phyloP scores from a whole-genome alignment of 805 yeast genomes.

The Metschnikowia picachoensis region DNA sequence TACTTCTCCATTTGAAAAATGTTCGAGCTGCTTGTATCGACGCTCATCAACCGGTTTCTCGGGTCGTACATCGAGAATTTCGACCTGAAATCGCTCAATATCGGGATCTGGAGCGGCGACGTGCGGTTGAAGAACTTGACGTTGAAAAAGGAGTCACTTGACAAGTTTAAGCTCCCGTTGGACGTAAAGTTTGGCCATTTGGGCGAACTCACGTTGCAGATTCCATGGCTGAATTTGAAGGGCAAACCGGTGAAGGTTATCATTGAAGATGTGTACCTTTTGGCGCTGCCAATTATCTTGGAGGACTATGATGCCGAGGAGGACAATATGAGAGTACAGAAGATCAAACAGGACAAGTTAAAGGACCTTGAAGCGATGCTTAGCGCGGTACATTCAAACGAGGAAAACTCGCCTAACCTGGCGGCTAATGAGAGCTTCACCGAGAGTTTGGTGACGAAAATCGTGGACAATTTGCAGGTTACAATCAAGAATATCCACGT shows the following conservation, averaged over 20 bases:
- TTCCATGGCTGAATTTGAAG: conserved; percentile 95
- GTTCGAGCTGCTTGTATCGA: conserved; percentile 67
- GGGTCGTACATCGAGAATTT: conserved; percentile 88
- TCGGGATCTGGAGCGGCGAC: conserved; percentile 98
- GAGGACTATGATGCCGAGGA: conserved; percentile 54
- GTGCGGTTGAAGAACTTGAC: conserved; percentile 77
- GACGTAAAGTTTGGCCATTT: conserved; percentile 86
- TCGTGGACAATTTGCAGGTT: conserved; percentile 88
- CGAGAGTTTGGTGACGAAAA: conserved; percentile 81
- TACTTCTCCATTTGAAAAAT: conserved; percentile 23
- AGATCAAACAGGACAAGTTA: conserved; percentile 62
- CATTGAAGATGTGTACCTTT: conserved; percentile 80
- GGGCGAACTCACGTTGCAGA: conserved; percentile 84
- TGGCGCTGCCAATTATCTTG: conserved; percentile 71
- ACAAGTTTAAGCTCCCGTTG: conserved; percentile 78
- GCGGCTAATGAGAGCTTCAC: conserved; percentile 68
- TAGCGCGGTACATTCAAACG: conserved; percentile 35
- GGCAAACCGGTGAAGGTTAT: conserved; percentile 86
- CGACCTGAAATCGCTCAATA: conserved; percentile 90
- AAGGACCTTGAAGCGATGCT: conserved; percentile 64
- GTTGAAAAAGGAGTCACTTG: conserved; percentile 84
- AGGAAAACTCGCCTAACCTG: neutral
- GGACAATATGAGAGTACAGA: conserved; percentile 55
- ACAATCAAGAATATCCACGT: conserved; percentile 89
- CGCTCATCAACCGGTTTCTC: conserved; percentile 54